A percentile compares a stretch with the other conserved stretches of the same genome.
Conservation (phyloP, 1,139 yeast genomes). For the Pneumocystis carinii region DNA sequence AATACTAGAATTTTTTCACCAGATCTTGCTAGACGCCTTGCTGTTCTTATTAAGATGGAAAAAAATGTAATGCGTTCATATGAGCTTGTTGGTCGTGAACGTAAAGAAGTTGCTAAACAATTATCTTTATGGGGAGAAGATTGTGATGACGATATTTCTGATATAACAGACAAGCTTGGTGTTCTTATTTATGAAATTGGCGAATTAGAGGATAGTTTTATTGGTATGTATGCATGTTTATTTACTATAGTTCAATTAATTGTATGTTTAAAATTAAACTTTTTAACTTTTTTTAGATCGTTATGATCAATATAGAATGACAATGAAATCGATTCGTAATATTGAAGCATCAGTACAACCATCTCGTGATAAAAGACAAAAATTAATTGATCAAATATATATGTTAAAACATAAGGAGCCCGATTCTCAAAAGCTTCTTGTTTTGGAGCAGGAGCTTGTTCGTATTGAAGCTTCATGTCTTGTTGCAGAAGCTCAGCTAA, state of each 20-base stretch:
- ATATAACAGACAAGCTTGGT: constrained; percentile 93
- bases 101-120: constrained; percentile 94
- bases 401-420: constrained; percentile 97
- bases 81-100: constrained; percentile 85
- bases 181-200: constrained; percentile 91
- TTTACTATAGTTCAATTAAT: neutral
- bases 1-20: neutral
- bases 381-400: constrained; percentile 94
- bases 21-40: constrained; percentile 78
- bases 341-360: constrained; percentile 97
- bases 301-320: constrained; percentile 94
- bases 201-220: constrained; percentile 93
- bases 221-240: constrained; percentile 20
- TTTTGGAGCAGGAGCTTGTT: constrained; percentile 93
- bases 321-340: constrained; percentile 86
- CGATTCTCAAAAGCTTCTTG: constrained; percentile 84
- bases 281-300: constrained; percentile 36
- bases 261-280: neutral
- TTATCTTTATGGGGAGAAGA: constrained; percentile 96
- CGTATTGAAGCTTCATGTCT: constrained; percentile 98
- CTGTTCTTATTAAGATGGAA: constrained; percentile 86
- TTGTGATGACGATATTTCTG: constrained; percentile 92
- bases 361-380: constrained; percentile 92
- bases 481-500: constrained; percentile 97
- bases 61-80: constrained; percentile 89